phyloP scores from a whole-genome alignment of 2,329 filamentous ascomycete species.

The Talaromyces sp. region DNA sequence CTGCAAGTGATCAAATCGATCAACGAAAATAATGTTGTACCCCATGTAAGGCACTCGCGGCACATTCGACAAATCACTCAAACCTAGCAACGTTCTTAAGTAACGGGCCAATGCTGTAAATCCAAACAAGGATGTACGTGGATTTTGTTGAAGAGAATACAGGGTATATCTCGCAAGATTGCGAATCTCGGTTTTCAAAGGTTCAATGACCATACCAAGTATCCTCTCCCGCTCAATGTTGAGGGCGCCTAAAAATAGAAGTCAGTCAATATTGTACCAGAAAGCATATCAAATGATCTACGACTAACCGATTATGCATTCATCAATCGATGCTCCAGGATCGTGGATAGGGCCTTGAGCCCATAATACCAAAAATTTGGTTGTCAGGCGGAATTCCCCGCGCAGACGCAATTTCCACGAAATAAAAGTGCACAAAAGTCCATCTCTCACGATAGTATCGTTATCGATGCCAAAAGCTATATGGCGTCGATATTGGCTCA shows the following conservation, averaged over 20 bases:
- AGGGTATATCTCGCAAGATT: background rate
- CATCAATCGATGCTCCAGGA: background rate
- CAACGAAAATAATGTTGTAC: background rate
- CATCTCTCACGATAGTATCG: background rate
- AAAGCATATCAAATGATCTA: background rate
- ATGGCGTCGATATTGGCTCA: background rate
- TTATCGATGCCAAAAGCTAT: background rate
- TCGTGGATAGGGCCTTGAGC: background rate
- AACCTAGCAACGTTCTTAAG: background rate
- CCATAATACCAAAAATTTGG: background rate
- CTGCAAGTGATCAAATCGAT: background rate
- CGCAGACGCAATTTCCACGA: background rate
- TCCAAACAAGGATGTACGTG: background rate
- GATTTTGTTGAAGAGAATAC: background rate
- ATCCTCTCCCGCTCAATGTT: background rate
- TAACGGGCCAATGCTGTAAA: background rate
- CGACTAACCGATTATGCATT: background rate
- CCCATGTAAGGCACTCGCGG: background rate
- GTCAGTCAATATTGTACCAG: background rate
- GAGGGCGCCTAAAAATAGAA: background rate
- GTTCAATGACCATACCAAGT: background rate
- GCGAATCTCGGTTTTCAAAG: background rate
- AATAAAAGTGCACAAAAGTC: background rate
- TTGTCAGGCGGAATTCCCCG: background rate
- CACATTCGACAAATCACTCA: background rate